Evolutionary conservation across 1,284 basidiomycete genomes (phyloP).

Genomic region (Nidula niveotomentosa): DNA sequence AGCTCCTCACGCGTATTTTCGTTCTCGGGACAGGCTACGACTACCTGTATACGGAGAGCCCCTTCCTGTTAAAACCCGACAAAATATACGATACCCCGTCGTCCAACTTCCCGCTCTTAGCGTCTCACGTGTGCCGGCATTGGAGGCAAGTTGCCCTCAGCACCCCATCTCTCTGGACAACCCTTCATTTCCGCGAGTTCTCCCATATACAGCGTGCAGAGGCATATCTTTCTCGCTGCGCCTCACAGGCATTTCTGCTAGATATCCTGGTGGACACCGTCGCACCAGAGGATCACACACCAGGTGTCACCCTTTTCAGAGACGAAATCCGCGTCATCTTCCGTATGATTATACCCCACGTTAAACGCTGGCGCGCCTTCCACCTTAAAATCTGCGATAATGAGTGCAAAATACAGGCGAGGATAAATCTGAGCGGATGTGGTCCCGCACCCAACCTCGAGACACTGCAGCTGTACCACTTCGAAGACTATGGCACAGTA

Average conservation of each 20-base stretch:
- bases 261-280: conserved; percentile 60
- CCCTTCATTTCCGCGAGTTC: conserved; percentile 48
- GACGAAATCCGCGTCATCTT: conserved; percentile 44
- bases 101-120: conserved; percentile 47
- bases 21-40: conserved; percentile 41
- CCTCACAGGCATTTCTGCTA: conserved; percentile 30
- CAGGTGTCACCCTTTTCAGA: conserved; percentile 45
- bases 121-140: conserved; percentile 51
- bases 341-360: conserved; percentile 44
- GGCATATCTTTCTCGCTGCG: conserved; percentile 40
- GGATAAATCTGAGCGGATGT: conserved; percentile 46
- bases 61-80: conserved; percentile 51
- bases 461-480: conserved; percentile 63
- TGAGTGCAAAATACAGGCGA: conserved; percentile 50
- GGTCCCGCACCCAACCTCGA: conserved; percentile 50
- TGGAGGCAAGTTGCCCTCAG: conserved; percentile 54
- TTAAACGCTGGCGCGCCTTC: conserved; percentile 53
- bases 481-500: conserved; percentile 51
- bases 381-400: conserved; percentile 58
- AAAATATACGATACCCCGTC: conserved; percentile 41
- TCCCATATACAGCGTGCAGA: conserved; percentile 45
- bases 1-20: conserved; percentile 55
- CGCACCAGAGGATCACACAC: conserved; percentile 41
- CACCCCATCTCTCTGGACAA: conserved; percentile 51
- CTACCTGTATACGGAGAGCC: conserved; percentile 33